Percentiles rank a stretch among this genome's conserved stretches.
These are phyloP conservation scores for Trifolium subterraneum DNA, from an alignment of 306 rosid species.

Conservation along the genomic window DNA sequence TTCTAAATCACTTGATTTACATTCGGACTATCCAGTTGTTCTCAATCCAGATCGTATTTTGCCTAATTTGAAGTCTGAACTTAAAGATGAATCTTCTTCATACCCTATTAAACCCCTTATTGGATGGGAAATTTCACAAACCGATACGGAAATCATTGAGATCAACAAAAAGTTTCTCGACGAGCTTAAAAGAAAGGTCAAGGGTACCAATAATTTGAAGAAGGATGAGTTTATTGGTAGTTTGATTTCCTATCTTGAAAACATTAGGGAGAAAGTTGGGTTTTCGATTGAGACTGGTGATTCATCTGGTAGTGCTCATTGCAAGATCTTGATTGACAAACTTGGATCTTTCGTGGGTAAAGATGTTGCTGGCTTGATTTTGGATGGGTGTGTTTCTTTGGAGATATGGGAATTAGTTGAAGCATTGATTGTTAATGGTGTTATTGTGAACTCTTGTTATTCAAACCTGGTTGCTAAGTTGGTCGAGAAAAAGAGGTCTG, in stretches of 20 bases:
- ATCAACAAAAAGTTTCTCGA: constrained; percentile 55
- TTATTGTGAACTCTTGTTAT: constrained; percentile 57
- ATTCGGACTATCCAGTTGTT: constrained; percentile 65
- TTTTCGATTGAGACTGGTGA: constrained; percentile 45
- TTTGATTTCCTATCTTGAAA: constrained; percentile 63
- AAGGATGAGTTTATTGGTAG: constrained; percentile 57
- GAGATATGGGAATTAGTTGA: constrained; percentile 82
- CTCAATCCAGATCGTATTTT: constrained; percentile 65
- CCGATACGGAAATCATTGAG: constrained; percentile 59
- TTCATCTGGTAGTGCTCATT: constrained; percentile 45
- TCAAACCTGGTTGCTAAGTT: constrained; percentile 53
- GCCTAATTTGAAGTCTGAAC: constrained; percentile 55
- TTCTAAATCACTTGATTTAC: constrained; percentile 44
- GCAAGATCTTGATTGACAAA: constrained; percentile 53
- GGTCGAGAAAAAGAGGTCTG: constrained; percentile 66
- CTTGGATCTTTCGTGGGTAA: constrained; percentile 54
- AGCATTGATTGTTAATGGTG: constrained; percentile 62
- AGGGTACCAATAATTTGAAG: constrained; percentile 41
- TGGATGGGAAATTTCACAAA: constrained; percentile 69
- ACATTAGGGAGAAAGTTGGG: constrained; percentile 50
- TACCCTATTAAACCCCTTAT: constrained; percentile 50
- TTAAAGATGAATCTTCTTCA: constrained; percentile 42
- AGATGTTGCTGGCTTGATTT: constrained; percentile 64
- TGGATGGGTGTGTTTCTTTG: constrained; percentile 64
- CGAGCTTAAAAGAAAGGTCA: constrained; percentile 57